A percentile compares a stretch with the other conserved stretches of the same genome.
Conservation (phyloP, 176 grass and related monocot species). For the Cymbopogon citratus region DNA sequence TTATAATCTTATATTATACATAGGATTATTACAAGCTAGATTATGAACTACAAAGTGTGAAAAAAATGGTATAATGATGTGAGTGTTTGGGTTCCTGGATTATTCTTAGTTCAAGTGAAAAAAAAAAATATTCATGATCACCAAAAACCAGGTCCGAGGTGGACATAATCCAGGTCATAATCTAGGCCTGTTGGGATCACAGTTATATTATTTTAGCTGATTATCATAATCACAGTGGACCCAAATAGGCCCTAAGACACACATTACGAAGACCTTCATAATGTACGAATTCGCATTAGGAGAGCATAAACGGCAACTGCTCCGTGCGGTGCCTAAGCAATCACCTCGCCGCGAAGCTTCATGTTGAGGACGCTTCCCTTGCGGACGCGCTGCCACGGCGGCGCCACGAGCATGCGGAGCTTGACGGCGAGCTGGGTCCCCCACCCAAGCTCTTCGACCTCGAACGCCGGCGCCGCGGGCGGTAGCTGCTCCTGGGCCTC, state of each 20-base stretch:
- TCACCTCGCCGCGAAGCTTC: constrained; percentile 71
- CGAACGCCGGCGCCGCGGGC: constrained; percentile 18
- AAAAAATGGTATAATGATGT: neutral
- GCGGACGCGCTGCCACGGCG: constrained; percentile 72
- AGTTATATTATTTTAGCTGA: neutral
- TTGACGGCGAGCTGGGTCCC: constrained; percentile 75
- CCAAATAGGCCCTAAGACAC: neutral
- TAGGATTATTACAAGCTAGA: neutral
- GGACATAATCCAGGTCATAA: neutral
- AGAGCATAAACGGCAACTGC: neutral
- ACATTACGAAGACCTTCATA: neutral
- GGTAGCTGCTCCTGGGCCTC: constrained; percentile 29
- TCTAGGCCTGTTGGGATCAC: neutral
- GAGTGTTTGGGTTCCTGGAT: neutral
- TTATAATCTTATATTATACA: neutral
- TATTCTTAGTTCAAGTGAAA: neutral
- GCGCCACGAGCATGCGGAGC: constrained; percentile 60
- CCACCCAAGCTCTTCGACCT: constrained; percentile 43
- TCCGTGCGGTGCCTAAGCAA: neutral
- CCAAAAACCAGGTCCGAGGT: neutral
- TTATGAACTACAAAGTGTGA: no score
- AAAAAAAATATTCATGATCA: neutral
- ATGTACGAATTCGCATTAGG: neutral
- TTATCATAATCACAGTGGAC: neutral
- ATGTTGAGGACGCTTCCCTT: constrained; percentile 86